Conservation (phyloP, 805 yeast genomes). For the Candida qinlingensis region DNA sequence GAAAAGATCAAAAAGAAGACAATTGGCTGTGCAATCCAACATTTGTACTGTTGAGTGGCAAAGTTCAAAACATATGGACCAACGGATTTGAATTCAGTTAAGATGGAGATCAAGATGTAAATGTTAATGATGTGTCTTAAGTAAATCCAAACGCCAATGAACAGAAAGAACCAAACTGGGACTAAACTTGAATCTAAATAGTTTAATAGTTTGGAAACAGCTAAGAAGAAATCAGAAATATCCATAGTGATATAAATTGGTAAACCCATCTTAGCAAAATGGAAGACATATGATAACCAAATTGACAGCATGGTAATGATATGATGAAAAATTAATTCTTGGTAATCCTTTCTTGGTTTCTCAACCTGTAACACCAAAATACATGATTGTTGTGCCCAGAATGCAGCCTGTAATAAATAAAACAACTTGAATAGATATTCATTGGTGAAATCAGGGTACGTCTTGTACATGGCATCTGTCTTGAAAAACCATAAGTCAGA, state of each 20-base stretch:
- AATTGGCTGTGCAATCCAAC: constrained; percentile 91
- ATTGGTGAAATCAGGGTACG: constrained; percentile 80
- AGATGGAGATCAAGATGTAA: constrained; percentile 73
- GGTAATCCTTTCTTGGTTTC: constrained; percentile 90
- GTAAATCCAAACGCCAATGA: constrained; percentile 76
- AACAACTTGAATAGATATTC: constrained; percentile 68
- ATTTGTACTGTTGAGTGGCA: constrained; percentile 90
- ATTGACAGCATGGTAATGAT: constrained; percentile 85
- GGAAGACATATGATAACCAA: constrained; percentile 84
- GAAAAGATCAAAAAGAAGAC: constrained; percentile 74
- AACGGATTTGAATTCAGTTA: constrained; percentile 80
- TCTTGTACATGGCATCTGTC: constrained; percentile 72
- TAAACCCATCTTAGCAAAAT: constrained; percentile 94
- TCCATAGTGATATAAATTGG: constrained; percentile 94
- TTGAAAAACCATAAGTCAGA: constrained; percentile 88
- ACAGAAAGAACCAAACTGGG: constrained; percentile 62
- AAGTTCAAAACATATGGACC: constrained; percentile 81
- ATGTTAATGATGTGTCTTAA: constrained; percentile 83
- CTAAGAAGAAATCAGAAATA: constrained; percentile 82
- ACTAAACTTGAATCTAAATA: constrained; percentile 67
- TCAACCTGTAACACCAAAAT: constrained; percentile 81
- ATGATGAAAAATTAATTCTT: constrained; percentile 90
- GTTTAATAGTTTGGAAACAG: constrained; percentile 79
- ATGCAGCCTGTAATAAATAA: constrained; percentile 90
- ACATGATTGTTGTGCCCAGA: constrained; percentile 95